These are phyloP conservation scores for Lepidopterella palustris DNA, from an alignment of 495 filamentous ascomycete genomes.

Conservation along the genomic window DNA sequence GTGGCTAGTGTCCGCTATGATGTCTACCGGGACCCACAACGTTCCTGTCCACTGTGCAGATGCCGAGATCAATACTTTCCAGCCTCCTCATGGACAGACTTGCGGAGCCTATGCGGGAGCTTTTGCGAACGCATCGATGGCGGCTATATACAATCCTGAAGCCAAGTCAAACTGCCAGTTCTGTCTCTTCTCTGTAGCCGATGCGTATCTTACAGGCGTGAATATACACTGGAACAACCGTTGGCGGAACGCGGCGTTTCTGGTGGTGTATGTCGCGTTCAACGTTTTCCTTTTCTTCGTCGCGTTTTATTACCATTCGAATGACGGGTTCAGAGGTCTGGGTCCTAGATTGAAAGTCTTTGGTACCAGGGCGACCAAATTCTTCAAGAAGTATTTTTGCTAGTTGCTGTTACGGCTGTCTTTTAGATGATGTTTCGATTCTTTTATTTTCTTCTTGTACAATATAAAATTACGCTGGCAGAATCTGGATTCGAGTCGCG, in stretches of 20 bases:
- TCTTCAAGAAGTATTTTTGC: no score
- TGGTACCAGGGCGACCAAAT: no score
- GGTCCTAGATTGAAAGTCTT: no score
- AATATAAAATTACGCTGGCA: no score
- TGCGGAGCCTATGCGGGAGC: neutral
- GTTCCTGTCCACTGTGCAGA: neutral
- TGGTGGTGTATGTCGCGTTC: neutral
- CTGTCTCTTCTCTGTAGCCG: neutral
- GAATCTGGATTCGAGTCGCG: no score
- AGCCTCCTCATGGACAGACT: neutral
- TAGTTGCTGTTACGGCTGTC: no score
- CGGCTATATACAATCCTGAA: neutral
- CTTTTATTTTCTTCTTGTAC: no score
- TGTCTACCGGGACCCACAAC: neutral
- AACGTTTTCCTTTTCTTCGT: neutral
- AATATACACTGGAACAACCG: neutral
- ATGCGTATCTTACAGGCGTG: neutral
- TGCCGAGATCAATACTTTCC: neutral
- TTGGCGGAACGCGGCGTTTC: neutral
- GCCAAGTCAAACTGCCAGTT: neutral
- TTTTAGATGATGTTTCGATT: no score
- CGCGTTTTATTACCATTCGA: neutral
- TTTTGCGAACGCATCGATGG: neutral
- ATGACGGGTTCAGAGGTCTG: neutral
- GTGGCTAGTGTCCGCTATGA: neutral